Evolutionary conservation across 805 yeast species (phyloP).

Genomic region (Wickerhamiella parazyma): DNA sequence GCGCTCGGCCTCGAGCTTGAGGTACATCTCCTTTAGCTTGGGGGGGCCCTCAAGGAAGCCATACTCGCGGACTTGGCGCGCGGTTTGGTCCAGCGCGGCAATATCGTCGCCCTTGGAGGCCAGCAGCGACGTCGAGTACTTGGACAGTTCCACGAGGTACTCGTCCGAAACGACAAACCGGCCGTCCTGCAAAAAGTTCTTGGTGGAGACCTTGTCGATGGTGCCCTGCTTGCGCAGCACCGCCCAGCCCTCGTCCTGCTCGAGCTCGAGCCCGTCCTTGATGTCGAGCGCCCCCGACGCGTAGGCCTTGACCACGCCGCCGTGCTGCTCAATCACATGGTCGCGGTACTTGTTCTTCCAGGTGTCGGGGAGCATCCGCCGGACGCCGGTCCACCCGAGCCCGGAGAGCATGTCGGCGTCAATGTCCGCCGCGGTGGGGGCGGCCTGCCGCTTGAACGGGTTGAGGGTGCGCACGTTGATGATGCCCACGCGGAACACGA

Average conservation of each 20-base stretch:
- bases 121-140: not conserved
- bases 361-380: constrained; percentile 53
- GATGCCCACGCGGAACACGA: constrained; percentile 52
- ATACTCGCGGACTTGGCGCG: constrained; percentile 18
- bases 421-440: constrained; percentile 19
- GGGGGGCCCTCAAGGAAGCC: constrained; percentile 22
- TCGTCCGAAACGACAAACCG: constrained; percentile 17
- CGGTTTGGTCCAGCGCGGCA: constrained; percentile 8
- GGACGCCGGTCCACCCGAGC: constrained; percentile 94
- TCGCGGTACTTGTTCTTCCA: constrained; percentile 60
- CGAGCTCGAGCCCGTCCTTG: constrained; percentile 46
- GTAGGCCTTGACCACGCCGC: constrained; percentile 60
- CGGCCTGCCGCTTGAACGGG: constrained; percentile 20
- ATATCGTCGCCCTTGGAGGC: constrained; percentile 10
- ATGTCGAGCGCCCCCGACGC: constrained; percentile 52
- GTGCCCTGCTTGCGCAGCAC: constrained; percentile 14
- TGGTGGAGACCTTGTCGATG: constrained; percentile 12
- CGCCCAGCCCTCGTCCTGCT: constrained; percentile 68
- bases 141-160: constrained; percentile 13
- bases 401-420: constrained; percentile 43
- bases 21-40: constrained; percentile 18
- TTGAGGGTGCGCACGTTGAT: constrained; percentile 59
- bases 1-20: constrained; percentile 12
- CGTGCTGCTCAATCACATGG: constrained; percentile 46
- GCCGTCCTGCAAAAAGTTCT: constrained; percentile 9